phyloP scores from a whole-genome alignment of 2,329 filamentous ascomycete genomes.

The Diaporthe helianthi region DNA sequence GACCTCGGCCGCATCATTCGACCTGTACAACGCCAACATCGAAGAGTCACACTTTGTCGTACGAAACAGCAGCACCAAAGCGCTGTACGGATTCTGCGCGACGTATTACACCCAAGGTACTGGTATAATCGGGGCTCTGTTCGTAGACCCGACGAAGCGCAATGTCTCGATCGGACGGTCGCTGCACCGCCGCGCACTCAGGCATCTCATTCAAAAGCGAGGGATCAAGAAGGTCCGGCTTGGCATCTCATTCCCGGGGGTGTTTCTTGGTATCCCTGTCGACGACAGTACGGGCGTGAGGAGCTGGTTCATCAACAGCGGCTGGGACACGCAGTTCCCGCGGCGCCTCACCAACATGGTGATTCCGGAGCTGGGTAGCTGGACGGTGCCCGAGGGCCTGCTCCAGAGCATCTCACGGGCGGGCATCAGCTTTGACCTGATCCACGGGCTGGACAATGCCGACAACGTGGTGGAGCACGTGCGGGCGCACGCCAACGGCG shows the following conservation, averaged over 20 bases:
- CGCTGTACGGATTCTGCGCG: conserved; percentile 89
- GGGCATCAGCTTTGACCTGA: conserved; percentile 81
- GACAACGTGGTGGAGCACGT: conserved; percentile 78
- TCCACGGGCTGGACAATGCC: conserved; percentile 79
- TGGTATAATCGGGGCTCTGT: conserved; percentile 83
- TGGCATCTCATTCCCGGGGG: conserved; percentile 80
- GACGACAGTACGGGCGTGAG: conserved; percentile 55
- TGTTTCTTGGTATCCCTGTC: conserved; percentile 82
- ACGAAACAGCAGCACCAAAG: conserved; percentile 89
- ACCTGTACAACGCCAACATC: conserved; percentile 73
- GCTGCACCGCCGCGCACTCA: conserved; percentile 83
- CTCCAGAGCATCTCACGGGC: conserved; percentile 75
- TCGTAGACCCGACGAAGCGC: conserved; percentile 85
- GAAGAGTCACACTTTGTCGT: conserved; percentile 91
- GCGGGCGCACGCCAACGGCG: conserved; percentile 75
- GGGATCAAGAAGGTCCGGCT: conserved; percentile 83
- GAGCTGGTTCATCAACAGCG: conserved; percentile 88
- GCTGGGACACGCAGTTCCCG: conserved; percentile 78
- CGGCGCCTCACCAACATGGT: conserved; percentile 70
- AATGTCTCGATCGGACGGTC: conserved; percentile 91
- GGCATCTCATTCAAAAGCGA: conserved; percentile 72
- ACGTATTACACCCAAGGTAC: conserved; percentile 79
- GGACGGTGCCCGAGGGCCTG: conserved; percentile 79
- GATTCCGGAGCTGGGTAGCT: conserved; percentile 74
- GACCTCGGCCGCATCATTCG: conserved; percentile 77